Percentiles rank a stretch among this genome's conserved stretches.
Evolutionary conservation across 345 rosid genomes (phyloP).

Genomic region (Geranium rotundifolium): DNA sequence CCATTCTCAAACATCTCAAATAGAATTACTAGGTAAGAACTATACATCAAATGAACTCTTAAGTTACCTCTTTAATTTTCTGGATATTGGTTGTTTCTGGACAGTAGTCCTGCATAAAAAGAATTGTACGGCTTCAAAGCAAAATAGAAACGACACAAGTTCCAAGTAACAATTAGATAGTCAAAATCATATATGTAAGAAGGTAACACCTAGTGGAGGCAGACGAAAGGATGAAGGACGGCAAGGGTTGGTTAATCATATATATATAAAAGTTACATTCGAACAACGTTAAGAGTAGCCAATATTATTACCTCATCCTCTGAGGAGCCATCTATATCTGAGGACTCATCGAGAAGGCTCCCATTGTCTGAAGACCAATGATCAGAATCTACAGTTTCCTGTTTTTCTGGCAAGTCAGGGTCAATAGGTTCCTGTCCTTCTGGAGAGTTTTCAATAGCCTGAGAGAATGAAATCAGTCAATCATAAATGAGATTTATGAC

Average conservation of each 20-base stretch:
- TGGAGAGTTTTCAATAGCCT: constrained; percentile 49
- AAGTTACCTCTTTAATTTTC: too few species aligned
- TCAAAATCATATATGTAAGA: too few species aligned
- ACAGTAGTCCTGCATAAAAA: too few species aligned
- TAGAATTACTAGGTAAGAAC: too few species aligned
- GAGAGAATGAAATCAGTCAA: constrained; percentile 4
- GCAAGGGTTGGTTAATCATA: neutral
- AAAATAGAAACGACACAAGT: too few species aligned
- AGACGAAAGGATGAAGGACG: neutral
- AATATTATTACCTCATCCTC: constrained; percentile 47
- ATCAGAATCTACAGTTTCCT: constrained; percentile 21
- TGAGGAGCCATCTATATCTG: constrained; percentile 30
- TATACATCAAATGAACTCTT: too few species aligned
- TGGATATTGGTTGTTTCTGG: too few species aligned
- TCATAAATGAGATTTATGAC: neutral
- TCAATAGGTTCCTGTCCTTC: constrained; percentile 2
- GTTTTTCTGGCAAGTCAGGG: constrained; percentile 1
- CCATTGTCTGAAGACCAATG: constrained; percentile 35
- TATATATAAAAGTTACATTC: neutral
- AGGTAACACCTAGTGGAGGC: too few species aligned
- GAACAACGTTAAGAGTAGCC: neutral
- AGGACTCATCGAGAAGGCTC: constrained; percentile 36
- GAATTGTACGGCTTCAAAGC: too few species aligned
- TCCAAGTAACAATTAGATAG: too few species aligned
- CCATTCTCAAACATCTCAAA: too few species aligned